phyloP scores from a whole-genome alignment of 2,329 filamentous ascomycete species.

The Claviceps humidiphila region DNA sequence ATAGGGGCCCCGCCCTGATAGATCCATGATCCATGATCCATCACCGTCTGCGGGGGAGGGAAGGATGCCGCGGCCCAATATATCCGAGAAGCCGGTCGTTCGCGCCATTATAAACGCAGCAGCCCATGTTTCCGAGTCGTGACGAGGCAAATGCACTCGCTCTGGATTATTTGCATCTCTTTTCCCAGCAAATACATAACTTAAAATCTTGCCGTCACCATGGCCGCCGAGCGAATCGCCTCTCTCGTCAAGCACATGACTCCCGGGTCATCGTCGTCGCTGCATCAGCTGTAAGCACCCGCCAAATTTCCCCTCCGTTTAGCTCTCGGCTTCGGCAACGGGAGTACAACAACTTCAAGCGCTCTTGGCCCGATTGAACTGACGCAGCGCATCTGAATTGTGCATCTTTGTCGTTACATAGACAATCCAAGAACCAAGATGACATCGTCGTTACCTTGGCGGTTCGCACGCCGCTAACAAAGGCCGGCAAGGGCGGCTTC shows the following conservation, averaged over 20 bases:
- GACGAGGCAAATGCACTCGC: too few relatives aligned
- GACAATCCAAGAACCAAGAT: constrained; percentile 83
- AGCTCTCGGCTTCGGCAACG: too few relatives aligned
- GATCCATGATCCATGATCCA: too few relatives aligned
- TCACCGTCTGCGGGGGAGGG: too few relatives aligned
- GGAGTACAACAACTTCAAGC: too few relatives aligned
- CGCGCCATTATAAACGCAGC: too few relatives aligned
- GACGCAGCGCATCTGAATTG: too few relatives aligned
- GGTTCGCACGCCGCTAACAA: constrained; percentile 75
- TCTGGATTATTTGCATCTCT: not conserved
- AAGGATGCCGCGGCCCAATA: too few relatives aligned
- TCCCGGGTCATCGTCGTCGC: constrained; percentile 44
- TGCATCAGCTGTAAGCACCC: constrained; percentile 61
- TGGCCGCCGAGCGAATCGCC: constrained; percentile 75
- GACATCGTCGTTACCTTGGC: constrained; percentile 95
- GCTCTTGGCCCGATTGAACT: too few relatives aligned
- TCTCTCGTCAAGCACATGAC: constrained; percentile 80
- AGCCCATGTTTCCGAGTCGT: too few relatives aligned
- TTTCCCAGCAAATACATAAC: not conserved
- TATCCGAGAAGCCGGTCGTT: too few relatives aligned
- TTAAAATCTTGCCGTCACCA: constrained; percentile 24
- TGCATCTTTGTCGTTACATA: constrained; percentile 20
- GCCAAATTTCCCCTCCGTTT: not conserved
- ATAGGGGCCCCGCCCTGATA: not conserved
- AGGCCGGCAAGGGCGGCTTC: constrained; percentile 83